Percentiles rank a stretch among this genome's conserved stretches.
Conservation (phyloP, 768 basidiomycete genomes). For the Kondoa malvinella region DNA sequence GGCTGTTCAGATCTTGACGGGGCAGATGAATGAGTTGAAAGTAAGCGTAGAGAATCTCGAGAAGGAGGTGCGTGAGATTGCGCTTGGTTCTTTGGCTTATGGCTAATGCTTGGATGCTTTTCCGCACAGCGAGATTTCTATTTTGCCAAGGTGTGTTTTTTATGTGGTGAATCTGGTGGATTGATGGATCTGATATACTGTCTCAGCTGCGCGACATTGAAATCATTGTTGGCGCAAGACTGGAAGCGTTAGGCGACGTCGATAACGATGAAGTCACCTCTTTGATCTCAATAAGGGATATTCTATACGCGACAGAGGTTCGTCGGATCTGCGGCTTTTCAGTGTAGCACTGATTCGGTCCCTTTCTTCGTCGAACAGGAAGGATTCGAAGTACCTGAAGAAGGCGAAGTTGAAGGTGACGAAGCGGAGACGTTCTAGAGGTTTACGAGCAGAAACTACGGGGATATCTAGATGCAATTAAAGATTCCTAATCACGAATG, state of each 20-base stretch:
- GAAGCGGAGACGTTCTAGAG: constrained; percentile 54
- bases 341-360: not conserved
- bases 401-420: constrained; percentile 36
- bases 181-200: not conserved
- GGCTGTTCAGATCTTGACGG: constrained; percentile 49
- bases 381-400: constrained; percentile 79
- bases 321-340: constrained; percentile 23
- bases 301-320: constrained; percentile 89
- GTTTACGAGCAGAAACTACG: not conserved
- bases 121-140: constrained; percentile 53
- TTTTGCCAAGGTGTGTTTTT: constrained; percentile 66
- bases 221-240: constrained; percentile 67
- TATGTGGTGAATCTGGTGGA: not conserved
- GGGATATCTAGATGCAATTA: not conserved
- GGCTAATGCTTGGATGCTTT: not conserved
- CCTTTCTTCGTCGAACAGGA: constrained; percentile 41
- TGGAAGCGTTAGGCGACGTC: constrained; percentile 46
- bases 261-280: constrained; percentile 34
- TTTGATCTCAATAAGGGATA: constrained; percentile 68
- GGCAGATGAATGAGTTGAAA: constrained; percentile 65
- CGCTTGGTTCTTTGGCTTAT: not conserved
- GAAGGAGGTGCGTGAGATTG: constrained; percentile 44
- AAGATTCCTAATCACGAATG: too few species aligned
- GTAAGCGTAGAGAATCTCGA: constrained; percentile 72
- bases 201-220: constrained; percentile 83